Evolutionary conservation across 2,329 filamentous ascomycete genomes (phyloP).

Genomic region (Mycogone perniciosa): DNA sequence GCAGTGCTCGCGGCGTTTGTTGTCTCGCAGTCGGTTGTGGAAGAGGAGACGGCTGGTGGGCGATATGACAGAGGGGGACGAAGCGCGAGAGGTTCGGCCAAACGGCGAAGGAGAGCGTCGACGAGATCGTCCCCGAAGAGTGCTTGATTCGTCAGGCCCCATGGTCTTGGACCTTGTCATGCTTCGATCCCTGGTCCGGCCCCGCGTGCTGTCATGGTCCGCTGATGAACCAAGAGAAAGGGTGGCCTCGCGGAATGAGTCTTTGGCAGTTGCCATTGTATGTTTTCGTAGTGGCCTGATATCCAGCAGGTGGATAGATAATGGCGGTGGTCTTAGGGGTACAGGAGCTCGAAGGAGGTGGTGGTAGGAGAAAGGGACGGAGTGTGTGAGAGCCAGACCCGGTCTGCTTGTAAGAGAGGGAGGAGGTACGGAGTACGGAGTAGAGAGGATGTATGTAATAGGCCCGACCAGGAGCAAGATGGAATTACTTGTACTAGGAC

Average conservation of each 20-base stretch:
- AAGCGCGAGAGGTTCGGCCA: conserved; percentile 25
- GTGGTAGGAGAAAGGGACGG: not conserved
- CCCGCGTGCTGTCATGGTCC: conserved; percentile 28
- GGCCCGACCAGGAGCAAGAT: not conserved
- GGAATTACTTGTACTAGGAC: not conserved
- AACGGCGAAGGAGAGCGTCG: conserved; percentile 33
- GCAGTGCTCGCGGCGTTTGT: conserved; percentile 38
- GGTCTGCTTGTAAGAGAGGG: not conserved
- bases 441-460: too few species aligned
- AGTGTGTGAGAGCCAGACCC: not conserved
- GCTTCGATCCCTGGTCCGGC: conserved; percentile 36
- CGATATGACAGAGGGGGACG: conserved; percentile 31
- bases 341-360: not conserved
- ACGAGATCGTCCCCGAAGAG: conserved; percentile 35
- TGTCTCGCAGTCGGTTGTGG: conserved; percentile 33
- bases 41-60: conserved; percentile 37
- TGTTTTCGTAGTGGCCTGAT: not conserved
- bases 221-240: conserved; percentile 16
- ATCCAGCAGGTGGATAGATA: not conserved
- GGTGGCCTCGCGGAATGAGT: conserved; percentile 20
- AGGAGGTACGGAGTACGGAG: not conserved
- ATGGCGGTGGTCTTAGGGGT: not conserved
- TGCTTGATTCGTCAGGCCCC: conserved; percentile 36
- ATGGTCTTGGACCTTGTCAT: conserved; percentile 27
- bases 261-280: conserved; percentile 10